A percentile compares a stretch with the other conserved stretches of the same genome.
Evolutionary conservation across 2,329 filamentous ascomycete genomes (phyloP).

Genomic region (Neofusicoccum sp.): DNA sequence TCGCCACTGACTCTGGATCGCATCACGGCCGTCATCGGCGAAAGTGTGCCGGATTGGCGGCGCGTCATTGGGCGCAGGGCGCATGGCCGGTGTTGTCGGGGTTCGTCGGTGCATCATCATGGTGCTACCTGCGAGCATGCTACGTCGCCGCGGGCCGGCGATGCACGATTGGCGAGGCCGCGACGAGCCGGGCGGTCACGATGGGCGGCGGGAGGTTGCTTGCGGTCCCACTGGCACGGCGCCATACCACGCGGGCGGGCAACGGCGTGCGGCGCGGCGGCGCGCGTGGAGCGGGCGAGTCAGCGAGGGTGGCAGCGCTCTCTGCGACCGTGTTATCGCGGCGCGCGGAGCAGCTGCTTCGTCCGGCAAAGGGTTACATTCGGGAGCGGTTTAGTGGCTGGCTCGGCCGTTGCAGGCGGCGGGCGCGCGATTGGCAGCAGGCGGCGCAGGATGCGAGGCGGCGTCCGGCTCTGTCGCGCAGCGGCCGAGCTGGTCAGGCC

Average conservation of each 20-base stretch:
- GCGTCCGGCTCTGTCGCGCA: constrained; percentile 11
- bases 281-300: constrained; percentile 1
- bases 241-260: constrained; percentile 7
- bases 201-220: background rate
- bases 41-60: constrained; percentile 15
- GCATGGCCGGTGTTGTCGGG: constrained; percentile 11
- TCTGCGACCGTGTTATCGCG: constrained; percentile 20
- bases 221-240: constrained; percentile 9
- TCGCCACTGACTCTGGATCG: constrained; percentile 1
- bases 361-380: constrained; percentile 22
- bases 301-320: constrained; percentile 10
- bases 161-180: background rate
- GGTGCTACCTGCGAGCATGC: background rate
- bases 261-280: background rate
- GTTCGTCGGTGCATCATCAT: constrained; percentile 5
- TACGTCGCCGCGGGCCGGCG: background rate
- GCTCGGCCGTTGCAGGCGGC: constrained; percentile 19
- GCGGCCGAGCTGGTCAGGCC: background rate
- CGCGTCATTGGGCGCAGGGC: background rate
- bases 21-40: constrained; percentile 12
- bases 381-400: constrained; percentile 6
- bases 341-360: background rate
- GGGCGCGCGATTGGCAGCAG: background rate
- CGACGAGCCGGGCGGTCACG: background rate
- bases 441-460: background rate